Conservation (phyloP, 306 rosid species). For the Cotoneaster glaucophyllus region DNA sequence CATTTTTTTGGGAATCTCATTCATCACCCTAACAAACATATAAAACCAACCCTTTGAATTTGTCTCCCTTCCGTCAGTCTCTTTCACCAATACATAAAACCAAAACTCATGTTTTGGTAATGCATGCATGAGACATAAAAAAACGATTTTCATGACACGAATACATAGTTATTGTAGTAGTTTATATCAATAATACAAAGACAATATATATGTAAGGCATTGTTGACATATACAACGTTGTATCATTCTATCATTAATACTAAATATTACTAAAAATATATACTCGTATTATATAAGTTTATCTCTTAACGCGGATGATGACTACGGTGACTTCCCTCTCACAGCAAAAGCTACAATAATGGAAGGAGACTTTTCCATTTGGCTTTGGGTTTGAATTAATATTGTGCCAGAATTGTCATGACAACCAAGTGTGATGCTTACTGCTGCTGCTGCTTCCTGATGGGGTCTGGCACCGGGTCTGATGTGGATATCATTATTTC, state of each 20-base stretch:
- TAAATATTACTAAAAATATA: too few species aligned
- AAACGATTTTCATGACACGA: not conserved
- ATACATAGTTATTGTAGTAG: accelerated
- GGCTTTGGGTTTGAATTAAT: not conserved
- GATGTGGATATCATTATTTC: constrained; percentile 53
- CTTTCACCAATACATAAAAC: constrained; percentile 21
- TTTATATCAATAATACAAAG: too few species aligned
- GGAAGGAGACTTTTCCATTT: constrained; percentile 11
- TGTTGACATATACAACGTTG: too few species aligned
- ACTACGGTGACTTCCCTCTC: not conserved
- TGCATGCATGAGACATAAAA: not conserved
- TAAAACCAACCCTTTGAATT: constrained; percentile 64
- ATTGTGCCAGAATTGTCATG: not conserved
- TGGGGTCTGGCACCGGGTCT: constrained; percentile 7
- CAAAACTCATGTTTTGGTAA: not conserved
- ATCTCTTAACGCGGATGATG: too few species aligned
- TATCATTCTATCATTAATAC: too few species aligned
- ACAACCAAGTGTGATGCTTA: constrained; percentile 12
- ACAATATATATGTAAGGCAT: too few species aligned
- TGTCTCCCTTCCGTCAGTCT: constrained; percentile 41
- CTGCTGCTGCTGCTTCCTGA: not conserved
- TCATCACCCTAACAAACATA: constrained; percentile 54
- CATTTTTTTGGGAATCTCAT: constrained; percentile 54
- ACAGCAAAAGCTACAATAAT: not conserved
- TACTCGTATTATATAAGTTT: too few species aligned